Evolutionary conservation across 108 stramenopile species (phyloP).

Genomic region (Nitzschia sp.): DNA sequence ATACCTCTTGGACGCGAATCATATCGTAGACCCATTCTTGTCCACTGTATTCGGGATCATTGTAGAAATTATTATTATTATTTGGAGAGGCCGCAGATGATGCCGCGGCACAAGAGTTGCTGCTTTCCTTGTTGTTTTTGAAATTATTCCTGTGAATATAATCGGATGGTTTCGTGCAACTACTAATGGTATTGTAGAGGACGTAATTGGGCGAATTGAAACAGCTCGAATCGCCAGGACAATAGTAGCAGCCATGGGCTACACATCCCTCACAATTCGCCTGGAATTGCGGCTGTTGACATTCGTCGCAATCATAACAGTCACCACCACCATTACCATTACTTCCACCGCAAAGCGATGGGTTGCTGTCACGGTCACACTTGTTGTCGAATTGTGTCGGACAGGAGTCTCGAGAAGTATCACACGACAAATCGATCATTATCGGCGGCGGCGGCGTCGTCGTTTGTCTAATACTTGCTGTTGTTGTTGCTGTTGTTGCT

Average conservation of each 20-base stretch:
- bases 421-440: conserved; percentile 2
- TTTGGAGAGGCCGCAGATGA: neutral
- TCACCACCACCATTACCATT: conserved; percentile 27
- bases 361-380: neutral
- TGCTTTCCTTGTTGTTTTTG: no score
- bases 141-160: no score
- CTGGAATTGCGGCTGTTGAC: conserved; percentile 19
- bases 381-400: conserved; percentile 1
- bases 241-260: conserved; percentile 29
- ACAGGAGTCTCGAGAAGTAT: neutral
- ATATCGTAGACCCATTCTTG: conserved; percentile 36
- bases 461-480: no score
- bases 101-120: no score
- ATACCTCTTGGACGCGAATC: conserved; percentile 32
- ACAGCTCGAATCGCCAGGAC: conserved; percentile 32
- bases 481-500: no score
- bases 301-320: conserved; percentile 27
- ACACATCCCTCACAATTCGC: conserved; percentile 23
- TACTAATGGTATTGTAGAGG: neutral
- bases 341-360: neutral
- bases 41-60: conserved; percentile 27
- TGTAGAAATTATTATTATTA: conserved; percentile 16
- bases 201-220: conserved; percentile 14
- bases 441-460: no score
- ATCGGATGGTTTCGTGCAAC: neutral